Evolutionary conservation across 441 rosid species (phyloP), one percentile per base, ranked within the genome.

Genomic region (Gossypium gossypioides): DNA sequence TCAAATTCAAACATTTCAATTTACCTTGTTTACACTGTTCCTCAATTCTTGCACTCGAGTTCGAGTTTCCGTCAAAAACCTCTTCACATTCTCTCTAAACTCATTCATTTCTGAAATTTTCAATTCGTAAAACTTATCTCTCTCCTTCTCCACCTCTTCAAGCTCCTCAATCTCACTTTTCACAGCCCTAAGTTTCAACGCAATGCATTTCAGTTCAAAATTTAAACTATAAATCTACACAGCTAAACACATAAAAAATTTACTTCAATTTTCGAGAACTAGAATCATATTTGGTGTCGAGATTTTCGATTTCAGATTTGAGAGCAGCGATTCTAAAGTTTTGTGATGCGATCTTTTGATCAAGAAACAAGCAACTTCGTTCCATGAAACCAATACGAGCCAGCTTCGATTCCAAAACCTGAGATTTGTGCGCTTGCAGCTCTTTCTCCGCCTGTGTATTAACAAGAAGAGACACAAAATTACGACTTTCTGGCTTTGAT

Each of bases 381-480:
- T 91, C 88, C 69, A 37, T 77, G 42, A 79, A 82, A 56, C 75
- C 76, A 50, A 87, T 68, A 65, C 63, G 74, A 1, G 67, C 76
- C 12, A 81, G 76, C 81, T 87, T 89, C 12, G 84, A 72, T 3
- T 79, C 81, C 68, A 92, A 69, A 24, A 81, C 29, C 80, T 73
- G 79, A 27, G 84, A 85, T 68, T 83, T 86, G 74, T 61, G 77
- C 7, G 68, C 82, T 78, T 88, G 91, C 72, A 81, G 24, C 56
- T 87, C 91, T 75, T 83, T 90, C 91, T 90, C 96, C 15, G 79
- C 88, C 91, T 89, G 82, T 74, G 74, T 54, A 60, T 6, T 12
- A 66, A 22, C 0, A 73, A 42, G 29, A n/a, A 18, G 4, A 29
- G 8, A 29, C 3, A 1, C 37, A 51, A 29, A 75, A 34, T 56